Percentiles rank a stretch among this genome's conserved stretches.
Conservation (phyloP, 2,329 filamentous ascomycete species). For the Hypoxylon rubiginosum region DNA sequence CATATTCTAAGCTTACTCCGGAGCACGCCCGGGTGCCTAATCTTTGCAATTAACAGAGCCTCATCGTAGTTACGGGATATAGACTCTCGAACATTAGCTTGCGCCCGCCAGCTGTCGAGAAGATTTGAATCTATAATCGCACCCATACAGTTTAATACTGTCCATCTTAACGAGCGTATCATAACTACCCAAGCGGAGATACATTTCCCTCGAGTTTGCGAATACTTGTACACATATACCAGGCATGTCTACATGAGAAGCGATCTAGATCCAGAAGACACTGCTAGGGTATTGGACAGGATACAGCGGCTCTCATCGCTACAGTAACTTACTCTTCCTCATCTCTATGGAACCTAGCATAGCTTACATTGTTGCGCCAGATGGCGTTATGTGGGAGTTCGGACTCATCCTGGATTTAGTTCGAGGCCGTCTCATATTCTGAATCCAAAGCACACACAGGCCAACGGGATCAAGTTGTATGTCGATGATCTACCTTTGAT, state of each 20-base stretch:
- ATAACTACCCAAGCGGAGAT: slow-evolving; percentile 53
- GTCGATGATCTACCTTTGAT: slow-evolving; percentile 59
- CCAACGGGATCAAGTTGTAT: slow-evolving; percentile 52
- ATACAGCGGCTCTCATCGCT: slow-evolving; percentile 57
- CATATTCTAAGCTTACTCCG: background rate
- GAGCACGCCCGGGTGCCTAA: background rate
- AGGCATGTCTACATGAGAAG: slow-evolving; percentile 58
- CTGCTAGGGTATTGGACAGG: slow-evolving; percentile 54
- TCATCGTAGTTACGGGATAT: slow-evolving; percentile 56
- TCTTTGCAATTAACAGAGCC: slow-evolving; percentile 24
- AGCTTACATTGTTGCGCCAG: slow-evolving; percentile 44
- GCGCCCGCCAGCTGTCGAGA: slow-evolving; percentile 56
- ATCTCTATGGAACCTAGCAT: background rate
- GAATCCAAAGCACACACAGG: slow-evolving; percentile 49
- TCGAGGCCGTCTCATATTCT: slow-evolving; percentile 59
- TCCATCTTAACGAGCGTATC: slow-evolving; percentile 57
- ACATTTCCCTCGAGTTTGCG: slow-evolving; percentile 52
- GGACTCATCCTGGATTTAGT: slow-evolving; percentile 46
- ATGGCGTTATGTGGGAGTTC: slow-evolving; percentile 56
- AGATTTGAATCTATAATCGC: slow-evolving; percentile 58
- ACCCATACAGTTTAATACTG: slow-evolving; percentile 58
- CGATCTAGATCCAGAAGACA: slow-evolving; percentile 56
- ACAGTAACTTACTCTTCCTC: slow-evolving; percentile 50
- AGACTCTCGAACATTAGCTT: slow-evolving; percentile 53
- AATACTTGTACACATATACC: slow-evolving; percentile 56